Evolutionary conservation across 306 rosid species (phyloP).

Genomic region (Vigna trinervia): DNA sequence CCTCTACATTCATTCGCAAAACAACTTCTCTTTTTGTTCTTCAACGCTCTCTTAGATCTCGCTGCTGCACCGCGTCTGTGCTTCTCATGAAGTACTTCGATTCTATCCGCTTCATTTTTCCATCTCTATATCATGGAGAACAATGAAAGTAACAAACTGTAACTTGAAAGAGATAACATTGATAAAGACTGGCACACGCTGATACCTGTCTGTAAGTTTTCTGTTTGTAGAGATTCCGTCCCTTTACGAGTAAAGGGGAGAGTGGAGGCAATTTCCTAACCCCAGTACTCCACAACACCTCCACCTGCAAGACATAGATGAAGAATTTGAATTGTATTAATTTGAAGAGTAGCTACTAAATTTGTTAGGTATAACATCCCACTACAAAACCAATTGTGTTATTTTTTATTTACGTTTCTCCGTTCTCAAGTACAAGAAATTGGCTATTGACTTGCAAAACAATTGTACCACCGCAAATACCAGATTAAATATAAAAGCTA

Average conservation of each 20-base stretch:
- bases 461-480: not conserved
- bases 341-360: slow-evolving; percentile 24
- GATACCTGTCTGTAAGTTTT: slow-evolving; percentile 79
- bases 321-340: slow-evolving; percentile 23
- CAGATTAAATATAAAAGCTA: not conserved
- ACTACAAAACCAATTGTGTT: slow-evolving; percentile 26
- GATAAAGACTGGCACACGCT: not conserved
- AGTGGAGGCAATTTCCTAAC: slow-evolving; percentile 60
- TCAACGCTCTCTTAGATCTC: slow-evolving; percentile 60
- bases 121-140: slow-evolving; percentile 62
- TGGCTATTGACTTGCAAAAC: slow-evolving; percentile 10
- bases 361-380: slow-evolving; percentile 27
- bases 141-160: slow-evolving; percentile 33
- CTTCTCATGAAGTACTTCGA: slow-evolving; percentile 73
- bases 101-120: slow-evolving; percentile 75
- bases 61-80: slow-evolving; percentile 80
- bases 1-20: slow-evolving; percentile 54
- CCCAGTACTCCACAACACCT: slow-evolving; percentile 85
- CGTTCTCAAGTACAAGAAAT: not conserved
- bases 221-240: slow-evolving; percentile 80
- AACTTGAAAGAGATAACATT: not conserved
- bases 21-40: slow-evolving; percentile 48
- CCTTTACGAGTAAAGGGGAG: slow-evolving; percentile 80
- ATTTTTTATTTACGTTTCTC: slow-evolving; percentile 17
- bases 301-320: slow-evolving; percentile 57